These are phyloP conservation scores for Medicago arabica DNA, from an alignment of 306 rosid species.

Conservation along the genomic window DNA sequence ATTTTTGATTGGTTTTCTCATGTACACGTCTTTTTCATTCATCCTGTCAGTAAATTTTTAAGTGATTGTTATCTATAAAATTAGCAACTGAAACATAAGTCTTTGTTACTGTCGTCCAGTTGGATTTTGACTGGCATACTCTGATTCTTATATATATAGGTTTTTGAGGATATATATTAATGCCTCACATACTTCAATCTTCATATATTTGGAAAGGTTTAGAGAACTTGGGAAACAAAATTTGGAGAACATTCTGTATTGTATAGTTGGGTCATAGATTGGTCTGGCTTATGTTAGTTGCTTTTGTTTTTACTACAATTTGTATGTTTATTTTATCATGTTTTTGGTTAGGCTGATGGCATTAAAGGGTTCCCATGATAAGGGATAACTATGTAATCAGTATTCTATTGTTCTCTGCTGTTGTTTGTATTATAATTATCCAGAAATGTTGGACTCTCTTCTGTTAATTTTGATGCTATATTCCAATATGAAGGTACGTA, in stretches of 20 bases:
- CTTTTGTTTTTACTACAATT: neutral
- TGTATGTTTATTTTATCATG: conserved; percentile 16
- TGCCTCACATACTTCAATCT: conserved; percentile 7
- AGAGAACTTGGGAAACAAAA: conserved; percentile 17
- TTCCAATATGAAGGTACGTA: no score
- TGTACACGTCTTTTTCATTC: conserved; percentile 11
- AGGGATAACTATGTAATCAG: conserved; percentile 2
- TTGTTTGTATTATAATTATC: conserved; percentile 11
- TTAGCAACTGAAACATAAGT: neutral
- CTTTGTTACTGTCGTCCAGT: neutral
- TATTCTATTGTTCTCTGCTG: neutral
- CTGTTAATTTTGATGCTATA: conserved; percentile 27
- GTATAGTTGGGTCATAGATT: conserved; percentile 5
- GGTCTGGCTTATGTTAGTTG: conserved; percentile 18
- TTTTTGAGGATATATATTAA: conserved; percentile 9
- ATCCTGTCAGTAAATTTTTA: conserved; percentile 4
- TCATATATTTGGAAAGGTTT: conserved; percentile 3
- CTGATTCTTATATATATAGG: conserved; percentile 4
- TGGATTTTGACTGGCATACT: conserved; percentile 12
- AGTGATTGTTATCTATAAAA: conserved; percentile 22
- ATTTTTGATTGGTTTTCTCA: conserved; percentile 27
- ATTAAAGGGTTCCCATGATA: neutral
- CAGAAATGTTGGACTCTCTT: conserved; percentile 1
- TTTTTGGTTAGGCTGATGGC: neutral
- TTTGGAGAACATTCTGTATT: conserved; percentile 1